phyloP scores from a whole-genome alignment of 2,329 filamentous ascomycete genomes.

The Sordariomycetes sp. region DNA sequence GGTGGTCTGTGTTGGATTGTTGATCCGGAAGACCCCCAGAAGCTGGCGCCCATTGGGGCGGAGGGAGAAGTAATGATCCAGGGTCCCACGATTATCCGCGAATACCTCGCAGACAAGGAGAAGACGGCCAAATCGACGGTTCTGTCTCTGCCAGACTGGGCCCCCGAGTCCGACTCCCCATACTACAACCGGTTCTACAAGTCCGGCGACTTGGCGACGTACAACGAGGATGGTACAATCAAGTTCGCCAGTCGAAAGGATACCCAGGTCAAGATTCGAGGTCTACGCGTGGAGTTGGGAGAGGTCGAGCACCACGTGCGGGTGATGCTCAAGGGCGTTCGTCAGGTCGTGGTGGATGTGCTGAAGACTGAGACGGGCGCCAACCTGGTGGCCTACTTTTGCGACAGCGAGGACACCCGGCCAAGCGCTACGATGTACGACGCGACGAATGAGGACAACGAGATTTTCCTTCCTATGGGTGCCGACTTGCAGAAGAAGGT shows the following conservation, averaged over 20 bases:
- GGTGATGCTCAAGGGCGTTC: neutral
- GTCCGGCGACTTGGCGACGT: slow-evolving; percentile 36
- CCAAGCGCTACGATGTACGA: neutral
- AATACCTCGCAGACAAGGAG: slow-evolving; percentile 12
- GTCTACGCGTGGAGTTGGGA: slow-evolving; percentile 3
- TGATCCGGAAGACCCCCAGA: slow-evolving; percentile 15
- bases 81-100: slow-evolving; percentile 12
- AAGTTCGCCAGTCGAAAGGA: slow-evolving; percentile 37
- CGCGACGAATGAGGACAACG: slow-evolving; percentile 2
- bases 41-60: slow-evolving; percentile 14
- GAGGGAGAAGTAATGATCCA: slow-evolving; percentile 18
- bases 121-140: slow-evolving; percentile 20
- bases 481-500: neutral
- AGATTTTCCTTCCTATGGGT: neutral
- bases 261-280: slow-evolving; percentile 5
- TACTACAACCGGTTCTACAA: slow-evolving; percentile 21
- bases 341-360: slow-evolving; percentile 3
- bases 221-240: slow-evolving; percentile 29
- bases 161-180: slow-evolving; percentile 5
- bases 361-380: neutral
- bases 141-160: slow-evolving; percentile 4
- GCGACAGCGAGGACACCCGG: neutral
- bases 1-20: slow-evolving; percentile 18
- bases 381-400: slow-evolving; percentile 1
- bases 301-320: slow-evolving; percentile 4